Conservation (phyloP, 129 eudicot species). For the Arctium lappa region DNA sequence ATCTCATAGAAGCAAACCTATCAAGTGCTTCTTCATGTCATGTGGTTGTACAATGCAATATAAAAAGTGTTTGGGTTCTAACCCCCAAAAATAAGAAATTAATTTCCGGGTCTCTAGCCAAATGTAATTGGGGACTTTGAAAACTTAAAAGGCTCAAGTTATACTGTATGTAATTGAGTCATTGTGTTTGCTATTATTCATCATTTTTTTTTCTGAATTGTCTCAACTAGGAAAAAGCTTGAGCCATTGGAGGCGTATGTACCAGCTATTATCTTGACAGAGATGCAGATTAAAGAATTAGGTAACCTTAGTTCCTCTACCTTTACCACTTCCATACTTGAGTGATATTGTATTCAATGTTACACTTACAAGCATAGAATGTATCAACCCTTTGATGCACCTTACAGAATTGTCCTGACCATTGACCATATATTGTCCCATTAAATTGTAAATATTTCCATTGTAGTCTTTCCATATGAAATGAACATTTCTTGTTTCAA, state of each 20-base stretch:
- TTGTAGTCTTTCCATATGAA: not conserved
- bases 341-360: not conserved
- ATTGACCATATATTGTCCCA: not conserved
- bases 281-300: conserved; percentile 84
- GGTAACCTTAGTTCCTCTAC: conserved; percentile 37
- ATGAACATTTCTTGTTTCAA: not conserved
- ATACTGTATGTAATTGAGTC: not conserved
- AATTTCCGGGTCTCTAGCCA: not conserved
- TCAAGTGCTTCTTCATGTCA: not conserved
- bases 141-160: not conserved
- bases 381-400: not conserved
- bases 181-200: not conserved
- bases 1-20: not conserved
- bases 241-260: conserved; percentile 88
- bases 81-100: not conserved
- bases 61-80: not conserved
- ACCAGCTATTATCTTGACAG: conserved; percentile 87
- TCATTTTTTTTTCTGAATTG: conserved; percentile 6
- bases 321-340: conserved; percentile 3
- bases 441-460: not conserved
- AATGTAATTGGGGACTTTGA: not conserved
- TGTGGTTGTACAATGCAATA: not conserved
- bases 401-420: not conserved
- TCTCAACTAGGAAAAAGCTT: conserved; percentile 68
- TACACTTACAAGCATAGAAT: not conserved